Evolutionary conservation across 2,329 filamentous ascomycete genomes (phyloP).

Genomic region (Xylogone sp.): DNA sequence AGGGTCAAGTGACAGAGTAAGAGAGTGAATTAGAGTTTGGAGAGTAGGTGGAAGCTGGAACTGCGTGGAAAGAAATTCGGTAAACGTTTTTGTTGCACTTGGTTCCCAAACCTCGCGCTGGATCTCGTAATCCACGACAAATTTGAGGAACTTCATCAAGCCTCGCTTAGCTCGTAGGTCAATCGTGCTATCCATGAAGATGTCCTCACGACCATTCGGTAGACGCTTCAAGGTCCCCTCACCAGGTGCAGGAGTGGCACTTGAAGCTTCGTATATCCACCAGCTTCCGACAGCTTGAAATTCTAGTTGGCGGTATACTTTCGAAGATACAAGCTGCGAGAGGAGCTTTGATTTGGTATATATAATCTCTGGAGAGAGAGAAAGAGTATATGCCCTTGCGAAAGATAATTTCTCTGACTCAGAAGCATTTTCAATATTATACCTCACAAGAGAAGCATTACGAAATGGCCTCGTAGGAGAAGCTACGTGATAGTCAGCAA

Average conservation of each 20-base stretch:
- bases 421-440: conserved; percentile 22
- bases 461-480: conserved; percentile 15
- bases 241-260: conserved; percentile 14
- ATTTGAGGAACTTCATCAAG: conserved; percentile 92
- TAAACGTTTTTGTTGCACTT: conserved; percentile 51
- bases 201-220: conserved; percentile 85
- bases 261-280: conserved; percentile 59
- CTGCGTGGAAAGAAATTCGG: conserved; percentile 53
- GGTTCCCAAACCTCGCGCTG: conserved; percentile 56
- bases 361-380: conserved; percentile 80
- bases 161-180: conserved; percentile 77
- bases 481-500: conserved; percentile 16
- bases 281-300: conserved; percentile 92
- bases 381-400: conserved; percentile 75
- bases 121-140: conserved; percentile 69
- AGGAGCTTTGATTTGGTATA: conserved; percentile 79
- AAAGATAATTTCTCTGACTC: conserved; percentile 46
- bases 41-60: conserved; percentile 68
- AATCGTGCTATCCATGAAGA: conserved; percentile 76
- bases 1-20: conserved; percentile 68
- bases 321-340: conserved; percentile 79
- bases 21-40: conserved; percentile 60
- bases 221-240: conserved; percentile 58
- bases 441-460: conserved; percentile 24
- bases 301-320: conserved; percentile 83